Base-by-base conservation (phyloP, 2,329 filamentous ascomycete genomes). In the Cladophialophora immunda region DNA sequence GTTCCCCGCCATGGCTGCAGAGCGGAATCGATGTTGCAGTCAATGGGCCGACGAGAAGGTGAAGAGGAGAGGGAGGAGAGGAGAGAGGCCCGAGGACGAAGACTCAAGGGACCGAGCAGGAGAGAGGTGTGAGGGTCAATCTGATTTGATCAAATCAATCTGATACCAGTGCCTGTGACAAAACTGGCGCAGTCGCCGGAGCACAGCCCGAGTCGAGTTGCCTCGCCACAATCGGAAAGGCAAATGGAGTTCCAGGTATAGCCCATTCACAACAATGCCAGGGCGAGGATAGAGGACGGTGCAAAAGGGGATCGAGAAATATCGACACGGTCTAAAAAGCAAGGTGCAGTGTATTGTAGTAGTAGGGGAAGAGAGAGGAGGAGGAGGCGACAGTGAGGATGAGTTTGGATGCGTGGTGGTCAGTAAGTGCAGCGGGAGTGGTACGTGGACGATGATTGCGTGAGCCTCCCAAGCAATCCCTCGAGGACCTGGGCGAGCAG, bases 221-320 rank as follows among this genome's bases (percentile, higher is more conserved):
- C 67, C 67, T 66, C 64, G 67, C 67, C 67, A 68, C 67, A 68
- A 58, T 68, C 55, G 55, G 66, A 41, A 60, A 19, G 41, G 27
- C 38, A 62, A 59, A 25, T 56, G 50, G 38, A 36, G 25, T 36
- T 56, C 32, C 52, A 54, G 54, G 41, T 41, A 58, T 52, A 66
- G 66, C 55, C 63, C 58, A 60, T 59, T 41, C 62, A 63, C 53
- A 38, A 34, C 45, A 60, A 55, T 25, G 36, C 27, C 32, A 32
- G 50, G 25, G 41, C 34, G n/a, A 30, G 53, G 22, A n/a, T 11
- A 25, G 76, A 93, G 73, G 91, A 93, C 38, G 17, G 70, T 56
- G 32, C n/a, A 13, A 32, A 17, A 34, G 32, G 32, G 17, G 22
- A 57, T 32, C 4, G 29, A 57, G 17, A 38, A 34, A 17, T 34